Percentiles rank a stretch among this genome's conserved stretches.
These are phyloP conservation scores for Ogataea hybrid DNA, from an alignment of 1,139 yeast genomes.

Conservation along the genomic window DNA sequence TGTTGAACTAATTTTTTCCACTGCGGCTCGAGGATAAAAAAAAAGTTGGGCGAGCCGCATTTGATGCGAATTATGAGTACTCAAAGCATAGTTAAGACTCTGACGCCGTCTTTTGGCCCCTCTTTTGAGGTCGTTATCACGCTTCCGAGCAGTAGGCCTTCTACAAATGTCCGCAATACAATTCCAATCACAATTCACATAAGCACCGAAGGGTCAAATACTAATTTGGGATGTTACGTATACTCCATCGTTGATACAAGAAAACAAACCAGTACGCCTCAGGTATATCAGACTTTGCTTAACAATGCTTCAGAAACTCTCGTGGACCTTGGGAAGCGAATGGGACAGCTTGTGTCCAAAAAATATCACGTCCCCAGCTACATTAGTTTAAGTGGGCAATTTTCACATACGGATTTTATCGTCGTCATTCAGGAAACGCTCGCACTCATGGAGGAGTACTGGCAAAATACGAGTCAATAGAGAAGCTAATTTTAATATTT, in stretches of 20 bases:
- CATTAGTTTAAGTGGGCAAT: conserved; percentile 36
- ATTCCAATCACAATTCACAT: conserved; percentile 35
- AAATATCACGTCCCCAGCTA: conserved; percentile 37
- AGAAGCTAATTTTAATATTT: conserved; percentile 1
- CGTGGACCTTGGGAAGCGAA: conserved; percentile 36
- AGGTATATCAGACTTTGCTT: conserved; percentile 35
- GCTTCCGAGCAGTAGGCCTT: conserved; percentile 28
- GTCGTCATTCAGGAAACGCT: conserved; percentile 24
- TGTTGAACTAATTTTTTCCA: neutral
- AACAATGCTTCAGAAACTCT: conserved; percentile 36
- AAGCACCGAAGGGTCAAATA: conserved; percentile 30
- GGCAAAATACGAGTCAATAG: conserved; percentile 1
- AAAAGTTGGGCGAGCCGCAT: conserved; percentile 3
- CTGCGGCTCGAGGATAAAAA: conserved; percentile 3
- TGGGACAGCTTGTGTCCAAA: conserved; percentile 35
- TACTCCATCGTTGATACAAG: conserved; percentile 33
- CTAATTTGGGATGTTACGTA: conserved; percentile 35
- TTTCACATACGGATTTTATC: conserved; percentile 28
- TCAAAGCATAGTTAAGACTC: conserved; percentile 14
- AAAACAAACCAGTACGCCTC: conserved; percentile 9
- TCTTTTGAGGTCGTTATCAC: conserved; percentile 32
- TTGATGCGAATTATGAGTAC: conserved; percentile 2
- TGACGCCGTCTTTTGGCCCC: conserved; percentile 32
- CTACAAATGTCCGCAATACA: conserved; percentile 20
- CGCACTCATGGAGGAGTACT: conserved; percentile 24